Evolutionary conservation across 208 protist genomes (phyloP).

Genomic region (Trypanosoma mega): DNA sequence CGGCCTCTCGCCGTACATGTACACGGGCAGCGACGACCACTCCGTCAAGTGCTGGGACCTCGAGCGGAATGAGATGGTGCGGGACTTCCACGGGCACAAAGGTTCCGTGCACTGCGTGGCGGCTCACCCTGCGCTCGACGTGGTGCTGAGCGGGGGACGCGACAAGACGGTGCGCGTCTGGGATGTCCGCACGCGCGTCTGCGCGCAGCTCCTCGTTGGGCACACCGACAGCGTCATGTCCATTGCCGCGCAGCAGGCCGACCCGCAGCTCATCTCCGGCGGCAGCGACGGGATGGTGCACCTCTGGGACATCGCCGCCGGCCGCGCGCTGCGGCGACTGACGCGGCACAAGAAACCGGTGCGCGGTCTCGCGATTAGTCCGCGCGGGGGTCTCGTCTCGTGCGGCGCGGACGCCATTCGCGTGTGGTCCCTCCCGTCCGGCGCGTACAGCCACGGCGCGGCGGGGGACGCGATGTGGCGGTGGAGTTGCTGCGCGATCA

Average conservation of each 20-base stretch:
- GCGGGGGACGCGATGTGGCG: constrained; percentile 54
- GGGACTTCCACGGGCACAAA: constrained; percentile 98
- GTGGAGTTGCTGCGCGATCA: constrained; percentile 87
- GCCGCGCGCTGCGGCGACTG: constrained; percentile 67
- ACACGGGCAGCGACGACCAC: constrained; percentile 98
- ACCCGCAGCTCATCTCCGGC: constrained; percentile 94
- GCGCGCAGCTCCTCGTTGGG: constrained; percentile 89
- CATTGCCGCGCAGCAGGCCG: constrained; percentile 81
- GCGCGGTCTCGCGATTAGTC: constrained; percentile 88
- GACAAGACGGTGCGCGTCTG: constrained; percentile 95
- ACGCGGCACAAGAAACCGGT: constrained; percentile 99
- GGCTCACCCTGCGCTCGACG: constrained; percentile 96
- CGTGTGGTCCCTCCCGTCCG: constrained; percentile 95
- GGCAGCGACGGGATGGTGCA: constrained; percentile 93
- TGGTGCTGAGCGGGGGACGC: constrained; percentile 97
- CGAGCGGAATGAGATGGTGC: constrained; percentile 93
- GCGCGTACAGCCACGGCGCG: constrained; percentile 94
- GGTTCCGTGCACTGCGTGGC: constrained; percentile 92
- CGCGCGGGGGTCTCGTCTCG: constrained; percentile 92
- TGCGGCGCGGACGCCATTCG: constrained; percentile 97
- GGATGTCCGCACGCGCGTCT: constrained; percentile 83
- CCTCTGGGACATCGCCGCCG: constrained; percentile 91
- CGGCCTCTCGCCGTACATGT: constrained; percentile 97
- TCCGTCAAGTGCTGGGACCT: constrained; percentile 99
- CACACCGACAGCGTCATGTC: constrained; percentile 94